Conservation (phyloP, 2,329 filamentous ascomycete species). For the Coniochaeta sp. region DNA sequence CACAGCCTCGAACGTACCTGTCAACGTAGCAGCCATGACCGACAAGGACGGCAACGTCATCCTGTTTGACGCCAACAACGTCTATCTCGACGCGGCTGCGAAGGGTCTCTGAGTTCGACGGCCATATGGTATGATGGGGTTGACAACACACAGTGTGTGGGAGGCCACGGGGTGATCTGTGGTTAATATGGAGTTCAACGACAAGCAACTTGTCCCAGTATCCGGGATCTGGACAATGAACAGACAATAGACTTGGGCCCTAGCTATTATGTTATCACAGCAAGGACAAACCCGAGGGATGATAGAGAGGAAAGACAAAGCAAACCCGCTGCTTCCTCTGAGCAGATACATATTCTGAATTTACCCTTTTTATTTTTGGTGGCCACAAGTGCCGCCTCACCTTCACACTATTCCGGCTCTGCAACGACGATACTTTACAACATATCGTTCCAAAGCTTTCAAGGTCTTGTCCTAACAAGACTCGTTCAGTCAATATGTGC, state of each 20-base stretch:
- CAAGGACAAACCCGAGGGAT: neutral
- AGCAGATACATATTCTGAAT: slow-evolving; percentile 1
- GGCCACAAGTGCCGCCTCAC: neutral
- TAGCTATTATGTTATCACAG: neutral
- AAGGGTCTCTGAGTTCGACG: slow-evolving; percentile 23
- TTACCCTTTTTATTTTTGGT: neutral
- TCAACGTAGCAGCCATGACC: slow-evolving; percentile 37
- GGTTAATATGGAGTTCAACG: neutral
- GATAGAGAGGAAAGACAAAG: neutral
- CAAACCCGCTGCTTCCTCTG: neutral
- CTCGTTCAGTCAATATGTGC: too few relatives aligned
- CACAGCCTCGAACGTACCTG: slow-evolving; percentile 19
- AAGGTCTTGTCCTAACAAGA: too few relatives aligned
- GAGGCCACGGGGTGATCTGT: neutral
- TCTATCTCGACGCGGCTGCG: slow-evolving; percentile 31
- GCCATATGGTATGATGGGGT: neutral
- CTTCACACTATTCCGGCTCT: neutral
- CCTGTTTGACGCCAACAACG: slow-evolving; percentile 32
- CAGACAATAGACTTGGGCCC: neutral
- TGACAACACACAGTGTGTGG: neutral
- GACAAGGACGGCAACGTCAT: slow-evolving; percentile 35
- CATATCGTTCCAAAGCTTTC: too few relatives aligned
- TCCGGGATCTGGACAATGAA: neutral
- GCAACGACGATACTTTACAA: neutral
- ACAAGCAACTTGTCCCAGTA: neutral